These are phyloP conservation scores for Colletotrichum australisinense DNA, from an alignment of 2,329 filamentous ascomycete genomes.

Conservation along the genomic window DNA sequence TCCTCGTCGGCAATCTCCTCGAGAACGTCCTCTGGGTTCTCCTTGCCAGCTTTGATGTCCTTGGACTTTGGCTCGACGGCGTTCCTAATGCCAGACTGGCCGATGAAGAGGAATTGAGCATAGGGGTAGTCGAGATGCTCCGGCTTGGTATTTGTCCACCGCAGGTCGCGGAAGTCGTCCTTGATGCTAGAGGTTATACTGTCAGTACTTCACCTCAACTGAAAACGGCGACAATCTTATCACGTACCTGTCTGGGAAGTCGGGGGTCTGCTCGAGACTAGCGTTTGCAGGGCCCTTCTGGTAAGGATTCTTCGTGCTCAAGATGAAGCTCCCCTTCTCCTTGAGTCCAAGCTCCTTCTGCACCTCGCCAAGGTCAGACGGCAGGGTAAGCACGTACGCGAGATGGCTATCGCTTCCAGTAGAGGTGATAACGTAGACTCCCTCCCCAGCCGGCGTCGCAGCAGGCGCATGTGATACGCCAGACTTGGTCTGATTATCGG, in stretches of 20 bases:
- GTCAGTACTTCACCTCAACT: slow-evolving; percentile 2
- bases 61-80: slow-evolving; percentile 65
- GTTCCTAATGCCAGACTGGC: slow-evolving; percentile 70
- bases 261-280: slow-evolving; percentile 71
- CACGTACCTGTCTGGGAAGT: slow-evolving; percentile 52
- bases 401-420: slow-evolving; percentile 80
- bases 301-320: slow-evolving; percentile 84
- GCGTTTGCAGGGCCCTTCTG: slow-evolving; percentile 73
- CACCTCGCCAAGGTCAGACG: slow-evolving; percentile 74
- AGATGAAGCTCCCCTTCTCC: slow-evolving; percentile 79
- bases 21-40: slow-evolving; percentile 76
- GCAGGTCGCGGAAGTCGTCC: slow-evolving; percentile 76
- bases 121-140: slow-evolving; percentile 80
- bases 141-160: slow-evolving; percentile 81
- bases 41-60: slow-evolving; percentile 69
- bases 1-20: slow-evolving; percentile 83
- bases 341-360: slow-evolving; percentile 81
- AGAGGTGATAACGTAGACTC: slow-evolving; percentile 83
- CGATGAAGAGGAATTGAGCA: slow-evolving; percentile 83
- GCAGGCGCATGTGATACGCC: slow-evolving; percentile 77
- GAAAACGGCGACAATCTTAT: too few relatives aligned
- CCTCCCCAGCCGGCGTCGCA: slow-evolving; percentile 83
- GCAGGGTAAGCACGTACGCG: slow-evolving; percentile 83
- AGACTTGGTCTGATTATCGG: slow-evolving; percentile 82
- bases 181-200: slow-evolving; percentile 60